Percentiles rank a stretch among this genome's conserved stretches.
These are phyloP conservation scores for Opeltia flavorubescens DNA, from an alignment of 495 filamentous ascomycete species.

Conservation along the genomic window DNA sequence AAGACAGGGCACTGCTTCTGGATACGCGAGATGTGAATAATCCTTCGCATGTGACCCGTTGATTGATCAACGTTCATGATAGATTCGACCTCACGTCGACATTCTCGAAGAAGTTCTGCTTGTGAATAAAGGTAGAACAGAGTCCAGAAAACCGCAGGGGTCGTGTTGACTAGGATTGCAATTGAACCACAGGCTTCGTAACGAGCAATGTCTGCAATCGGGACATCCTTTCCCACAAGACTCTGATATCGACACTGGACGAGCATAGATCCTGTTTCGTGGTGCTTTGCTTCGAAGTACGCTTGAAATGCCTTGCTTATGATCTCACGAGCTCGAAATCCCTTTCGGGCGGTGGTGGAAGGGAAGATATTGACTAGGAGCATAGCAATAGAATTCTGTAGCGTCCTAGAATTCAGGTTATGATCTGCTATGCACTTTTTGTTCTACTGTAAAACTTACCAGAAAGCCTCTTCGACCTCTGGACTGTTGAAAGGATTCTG, in stretches of 20 bases:
- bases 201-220: slow-evolving; percentile 27
- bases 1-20: slow-evolving; percentile 23
- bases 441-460: no score
- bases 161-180: slow-evolving; percentile 32
- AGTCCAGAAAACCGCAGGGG: slow-evolving; percentile 32
- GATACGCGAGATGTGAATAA: slow-evolving; percentile 5
- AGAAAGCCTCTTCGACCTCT: slow-evolving; percentile 27
- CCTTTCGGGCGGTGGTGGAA: slow-evolving; percentile 27
- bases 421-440: no score
- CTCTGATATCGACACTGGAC: slow-evolving; percentile 20
- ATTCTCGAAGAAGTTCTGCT: slow-evolving; percentile 22
- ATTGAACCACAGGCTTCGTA: slow-evolving; percentile 25
- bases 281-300: slow-evolving; percentile 25
- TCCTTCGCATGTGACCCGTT: slow-evolving; percentile 2
- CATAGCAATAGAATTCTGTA: slow-evolving; percentile 26
- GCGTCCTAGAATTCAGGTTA: no score
- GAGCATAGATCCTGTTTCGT: slow-evolving; percentile 23
- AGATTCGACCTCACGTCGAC: slow-evolving; percentile 21
- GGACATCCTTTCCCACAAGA: slow-evolving; percentile 18
- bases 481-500: slow-evolving; percentile 33
- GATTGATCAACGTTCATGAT: slow-evolving; percentile 8
- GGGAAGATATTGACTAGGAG: slow-evolving; percentile 23
- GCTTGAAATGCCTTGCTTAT: slow-evolving; percentile 24
- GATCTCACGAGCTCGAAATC: slow-evolving; percentile 23
- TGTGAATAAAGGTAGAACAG: slow-evolving; percentile 27